Percentiles rank a stretch among this genome's conserved stretches.
These are phyloP conservation scores for Rhinocladiella similis DNA, from an alignment of 2,329 filamentous ascomycete species.

Conservation along the genomic window DNA sequence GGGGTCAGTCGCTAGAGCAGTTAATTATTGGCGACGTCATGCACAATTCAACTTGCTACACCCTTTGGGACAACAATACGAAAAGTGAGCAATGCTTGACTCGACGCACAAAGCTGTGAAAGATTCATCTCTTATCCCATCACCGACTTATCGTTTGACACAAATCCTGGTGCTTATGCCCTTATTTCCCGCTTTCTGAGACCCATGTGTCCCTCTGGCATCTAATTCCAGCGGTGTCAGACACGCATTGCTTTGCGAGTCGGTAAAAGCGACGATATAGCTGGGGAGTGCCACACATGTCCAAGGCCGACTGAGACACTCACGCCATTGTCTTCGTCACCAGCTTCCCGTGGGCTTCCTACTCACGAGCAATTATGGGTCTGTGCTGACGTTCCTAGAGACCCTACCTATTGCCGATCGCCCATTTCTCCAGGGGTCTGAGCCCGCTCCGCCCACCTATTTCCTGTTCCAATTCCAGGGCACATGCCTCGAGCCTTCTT, in stretches of 20 bases:
- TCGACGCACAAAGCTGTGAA: no score
- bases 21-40: no score
- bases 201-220: no score
- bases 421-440: constrained; percentile 3
- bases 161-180: no score
- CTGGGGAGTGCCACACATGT: not conserved
- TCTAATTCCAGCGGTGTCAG: not conserved
- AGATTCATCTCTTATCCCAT: no score
- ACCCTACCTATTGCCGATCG: constrained; percentile 8
- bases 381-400: constrained; percentile 7
- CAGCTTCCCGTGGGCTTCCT: not conserved
- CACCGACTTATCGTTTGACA: no score
- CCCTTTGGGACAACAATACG: not conserved
- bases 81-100: no score
- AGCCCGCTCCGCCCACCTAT: constrained; percentile 1
- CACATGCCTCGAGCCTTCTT: constrained; percentile 1
- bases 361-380: not conserved
- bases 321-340: constrained; percentile 15
- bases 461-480: constrained; percentile 1
- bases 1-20: no score
- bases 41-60: not conserved
- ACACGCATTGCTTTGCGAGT: not conserved
- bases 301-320: constrained; percentile 13
- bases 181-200: no score
- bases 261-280: not conserved